A percentile compares a stretch with the other conserved stretches of the same genome.
phyloP scores from a whole-genome alignment of 2,329 filamentous ascomycete species.

The Colletotrichum tofieldiae region DNA sequence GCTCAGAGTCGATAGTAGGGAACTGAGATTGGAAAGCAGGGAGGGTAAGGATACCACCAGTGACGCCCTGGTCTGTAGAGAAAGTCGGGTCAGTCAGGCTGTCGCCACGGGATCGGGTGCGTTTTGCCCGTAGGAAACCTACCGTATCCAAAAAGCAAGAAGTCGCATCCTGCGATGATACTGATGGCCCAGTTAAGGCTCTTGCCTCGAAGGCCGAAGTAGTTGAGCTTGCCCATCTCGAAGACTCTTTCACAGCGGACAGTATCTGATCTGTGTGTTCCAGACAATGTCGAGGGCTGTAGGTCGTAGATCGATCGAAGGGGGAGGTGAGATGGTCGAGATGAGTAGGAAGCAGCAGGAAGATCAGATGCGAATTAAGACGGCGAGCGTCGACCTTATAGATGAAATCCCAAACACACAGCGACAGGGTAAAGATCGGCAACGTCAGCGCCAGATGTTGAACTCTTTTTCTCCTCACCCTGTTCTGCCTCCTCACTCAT shows the following conservation, averaged over 20 bases:
- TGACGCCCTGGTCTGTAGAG: slow-evolving; percentile 79
- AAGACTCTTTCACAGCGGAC: slow-evolving; percentile 36
- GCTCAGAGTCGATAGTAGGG: slow-evolving; percentile 50
- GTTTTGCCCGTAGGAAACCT: slow-evolving; percentile 42
- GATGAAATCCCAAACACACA: slow-evolving; percentile 29
- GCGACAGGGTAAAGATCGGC: slow-evolving; percentile 37
- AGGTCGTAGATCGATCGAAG: slow-evolving; percentile 7
- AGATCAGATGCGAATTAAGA: slow-evolving; percentile 2
- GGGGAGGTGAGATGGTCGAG: not conserved
- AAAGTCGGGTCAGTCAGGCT: slow-evolving; percentile 50
- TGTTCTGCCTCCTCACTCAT: slow-evolving; percentile 6
- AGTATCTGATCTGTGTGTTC: slow-evolving; percentile 14
- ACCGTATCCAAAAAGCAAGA: slow-evolving; percentile 75
- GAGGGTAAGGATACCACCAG: slow-evolving; percentile 82
- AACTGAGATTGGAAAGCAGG: slow-evolving; percentile 71
- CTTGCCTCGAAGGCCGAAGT: slow-evolving; percentile 77
- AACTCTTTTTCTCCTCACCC: slow-evolving; percentile 14
- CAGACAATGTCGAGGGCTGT: slow-evolving; percentile 30
- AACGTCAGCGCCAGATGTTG: slow-evolving; percentile 30
- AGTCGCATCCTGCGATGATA: slow-evolving; percentile 81
- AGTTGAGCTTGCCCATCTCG: slow-evolving; percentile 53
- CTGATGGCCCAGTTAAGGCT: slow-evolving; percentile 79
- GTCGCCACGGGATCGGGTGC: not conserved
- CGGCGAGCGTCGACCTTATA: slow-evolving; percentile 39
- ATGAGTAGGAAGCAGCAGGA: slow-evolving; percentile 12